Base-by-base conservation (phyloP, 768 basidiomycete species). In the Mycena sanguinolenta region DNA sequence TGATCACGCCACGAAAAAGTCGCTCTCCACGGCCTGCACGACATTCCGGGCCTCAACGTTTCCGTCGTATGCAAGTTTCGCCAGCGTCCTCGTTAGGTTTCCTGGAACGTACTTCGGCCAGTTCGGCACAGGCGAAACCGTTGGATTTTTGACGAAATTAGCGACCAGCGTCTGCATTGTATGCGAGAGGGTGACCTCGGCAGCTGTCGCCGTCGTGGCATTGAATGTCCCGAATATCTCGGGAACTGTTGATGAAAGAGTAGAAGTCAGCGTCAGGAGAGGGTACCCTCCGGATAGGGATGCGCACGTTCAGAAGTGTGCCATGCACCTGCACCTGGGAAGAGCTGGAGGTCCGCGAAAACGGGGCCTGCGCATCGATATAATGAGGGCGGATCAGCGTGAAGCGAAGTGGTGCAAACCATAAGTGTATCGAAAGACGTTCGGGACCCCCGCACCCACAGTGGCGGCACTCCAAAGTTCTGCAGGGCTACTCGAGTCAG, bases 151-250 rank as follows among this genome's bases (percentile, higher is more conserved):
- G 25, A 73, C 64, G 38, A 75, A 76, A 49, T 74, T 72, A 13
- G 67, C 71, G 57, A 75, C 50, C 21, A 66, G 53, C 12, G 55
- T 72, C 60, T 77, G 76, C 58, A 77, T 69, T 9, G 72, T 79
- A 9, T 60, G 23, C 0, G 77, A 79, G 21, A 79, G 66, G 17
- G 67, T 65, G 30, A 21, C 72, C 58, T 79, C 75, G 13, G 72
- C 42, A 0, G 64, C 44, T 4, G 77, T 76, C 0, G 77, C 78
- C 0, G 77, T 78, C 3, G 67, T 60, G 19, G n/a, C 46, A 46
- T 78, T 78, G 72, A 67, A 77, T 2, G 77, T 78, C 13, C 77
- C 78, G 64, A 79, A 79, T 17, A 79, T 68, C 30, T 74, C 71
- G 17, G 36, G 54, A 10, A 78, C 77, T 78, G 42, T n/a, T n/a